These are phyloP conservation scores for Gossypium gossypioides DNA, from an alignment of 441 rosid species.

Conservation along the genomic window DNA sequence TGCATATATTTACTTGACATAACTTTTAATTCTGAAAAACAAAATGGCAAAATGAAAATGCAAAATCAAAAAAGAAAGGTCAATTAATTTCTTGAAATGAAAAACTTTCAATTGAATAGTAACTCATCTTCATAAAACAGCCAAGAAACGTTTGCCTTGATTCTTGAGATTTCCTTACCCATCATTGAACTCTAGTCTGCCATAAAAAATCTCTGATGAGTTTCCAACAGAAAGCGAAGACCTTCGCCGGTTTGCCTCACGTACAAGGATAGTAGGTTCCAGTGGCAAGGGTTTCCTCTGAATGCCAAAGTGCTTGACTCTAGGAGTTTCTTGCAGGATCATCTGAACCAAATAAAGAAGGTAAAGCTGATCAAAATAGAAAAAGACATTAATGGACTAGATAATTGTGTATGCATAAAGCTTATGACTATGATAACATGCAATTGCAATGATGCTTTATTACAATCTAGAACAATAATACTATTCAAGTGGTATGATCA, in stretches of 20 bases:
- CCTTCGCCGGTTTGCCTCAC: constrained; percentile 89
- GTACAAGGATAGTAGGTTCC: constrained; percentile 85
- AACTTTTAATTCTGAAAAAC: not conserved
- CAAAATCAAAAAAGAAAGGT: not conserved
- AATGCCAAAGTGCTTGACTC: constrained; percentile 73
- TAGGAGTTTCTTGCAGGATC: constrained; percentile 69
- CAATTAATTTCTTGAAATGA: not conserved
- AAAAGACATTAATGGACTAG: not conserved
- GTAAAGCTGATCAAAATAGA: constrained; percentile 7
- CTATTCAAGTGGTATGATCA: not conserved
- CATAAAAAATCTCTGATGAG: constrained; percentile 51
- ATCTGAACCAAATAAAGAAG: constrained; percentile 28
- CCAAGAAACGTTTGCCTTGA: constrained; percentile 23
- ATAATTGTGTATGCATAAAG: not conserved
- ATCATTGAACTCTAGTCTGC: constrained; percentile 12
- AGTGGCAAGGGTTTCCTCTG: constrained; percentile 86
- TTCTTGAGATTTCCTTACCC: constrained; percentile 61
- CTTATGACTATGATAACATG: constrained; percentile 5
- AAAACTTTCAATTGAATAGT: not conserved
- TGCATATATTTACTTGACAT: constrained; percentile 19
- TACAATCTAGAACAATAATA: not conserved
- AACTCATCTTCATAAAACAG: constrained; percentile 1
- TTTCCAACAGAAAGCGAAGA: constrained; percentile 98
- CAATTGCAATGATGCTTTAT: not conserved
- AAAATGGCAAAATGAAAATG: not conserved